A percentile compares a stretch with the other conserved stretches of the same genome.
Evolutionary conservation across 345 rosid species (phyloP).

Genomic region (Odontarrhena argentea): DNA sequence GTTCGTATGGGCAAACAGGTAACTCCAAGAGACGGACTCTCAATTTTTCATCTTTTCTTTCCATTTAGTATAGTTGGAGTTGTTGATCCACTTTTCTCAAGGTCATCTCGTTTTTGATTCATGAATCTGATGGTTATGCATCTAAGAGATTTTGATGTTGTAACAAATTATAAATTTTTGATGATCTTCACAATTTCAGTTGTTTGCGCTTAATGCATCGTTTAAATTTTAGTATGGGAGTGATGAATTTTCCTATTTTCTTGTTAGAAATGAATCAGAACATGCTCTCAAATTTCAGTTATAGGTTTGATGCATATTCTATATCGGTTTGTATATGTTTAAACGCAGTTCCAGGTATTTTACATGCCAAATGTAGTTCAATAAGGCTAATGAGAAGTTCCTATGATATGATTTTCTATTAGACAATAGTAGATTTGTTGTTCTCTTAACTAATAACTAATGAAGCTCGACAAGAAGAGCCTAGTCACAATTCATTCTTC

Average conservation of each 20-base stretch:
- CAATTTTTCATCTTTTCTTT: background rate
- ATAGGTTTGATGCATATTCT: too few species aligned
- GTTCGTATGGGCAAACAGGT: constrained; percentile 86
- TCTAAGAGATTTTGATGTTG: background rate
- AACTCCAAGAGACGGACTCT: background rate
- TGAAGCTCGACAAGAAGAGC: too few species aligned
- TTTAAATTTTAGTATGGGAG: background rate
- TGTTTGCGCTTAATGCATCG: background rate
- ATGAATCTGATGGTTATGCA: constrained; percentile 8
- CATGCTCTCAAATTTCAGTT: background rate
- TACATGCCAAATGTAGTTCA: background rate
- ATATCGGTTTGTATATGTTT: too few species aligned
- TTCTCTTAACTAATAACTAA: too few species aligned
- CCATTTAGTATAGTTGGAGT: background rate
- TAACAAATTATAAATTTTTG: background rate
- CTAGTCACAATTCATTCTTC: background rate
- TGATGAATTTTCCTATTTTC: background rate
- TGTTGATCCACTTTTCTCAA: constrained; percentile 4
- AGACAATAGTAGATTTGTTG: too few species aligned
- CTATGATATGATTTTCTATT: background rate
- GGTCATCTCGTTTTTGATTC: background rate
- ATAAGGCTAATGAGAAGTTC: background rate
- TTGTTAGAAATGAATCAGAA: background rate
- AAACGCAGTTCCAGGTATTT: background rate
- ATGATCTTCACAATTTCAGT: background rate